A percentile compares a stretch with the other conserved stretches of the same genome.
Conservation (phyloP, 768 basidiomycete genomes). For the Boletus bicolor region DNA sequence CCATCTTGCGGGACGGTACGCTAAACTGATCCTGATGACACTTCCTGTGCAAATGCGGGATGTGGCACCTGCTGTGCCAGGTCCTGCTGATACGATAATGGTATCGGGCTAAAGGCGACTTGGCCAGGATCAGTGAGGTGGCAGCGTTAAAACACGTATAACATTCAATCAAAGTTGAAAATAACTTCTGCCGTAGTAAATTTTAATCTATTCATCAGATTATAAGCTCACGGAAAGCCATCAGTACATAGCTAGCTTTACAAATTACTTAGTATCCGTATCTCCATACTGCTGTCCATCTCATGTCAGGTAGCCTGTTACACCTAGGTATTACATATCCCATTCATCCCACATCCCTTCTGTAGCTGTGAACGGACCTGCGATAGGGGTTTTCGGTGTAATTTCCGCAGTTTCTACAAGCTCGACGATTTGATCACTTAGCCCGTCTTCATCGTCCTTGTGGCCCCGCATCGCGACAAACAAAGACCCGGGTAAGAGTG, state of each 20-base stretch:
- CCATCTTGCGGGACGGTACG: conserved; percentile 7
- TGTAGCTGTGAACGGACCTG: conserved; percentile 9
- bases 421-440: conserved; percentile 64
- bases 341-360: conserved; percentile 65
- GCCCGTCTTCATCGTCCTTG: conserved; percentile 53
- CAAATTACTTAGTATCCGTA: conserved; percentile 14
- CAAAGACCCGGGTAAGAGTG: conserved; percentile 40
- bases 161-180: not conserved
- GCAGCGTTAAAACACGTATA: not conserved
- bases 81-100: not conserved
- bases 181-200: conserved; percentile 1
- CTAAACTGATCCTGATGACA: conserved; percentile 1
- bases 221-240: not conserved
- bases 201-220: not conserved
- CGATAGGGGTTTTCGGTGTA: conserved; percentile 32
- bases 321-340: conserved; percentile 51
- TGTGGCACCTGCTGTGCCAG: not conserved
- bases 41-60: conserved; percentile 6
- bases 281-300: not conserved
- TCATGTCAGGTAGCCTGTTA: not conserved
- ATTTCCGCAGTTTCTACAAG: conserved; percentile 67
- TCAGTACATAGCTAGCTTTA: conserved; percentile 4
- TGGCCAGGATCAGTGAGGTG: not conserved
- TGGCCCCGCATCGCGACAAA: conserved; percentile 63
- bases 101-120: not conserved